These are phyloP conservation scores for Escovopsis weberi DNA, from an alignment of 2,329 filamentous ascomycete species.

Conservation along the genomic window DNA sequence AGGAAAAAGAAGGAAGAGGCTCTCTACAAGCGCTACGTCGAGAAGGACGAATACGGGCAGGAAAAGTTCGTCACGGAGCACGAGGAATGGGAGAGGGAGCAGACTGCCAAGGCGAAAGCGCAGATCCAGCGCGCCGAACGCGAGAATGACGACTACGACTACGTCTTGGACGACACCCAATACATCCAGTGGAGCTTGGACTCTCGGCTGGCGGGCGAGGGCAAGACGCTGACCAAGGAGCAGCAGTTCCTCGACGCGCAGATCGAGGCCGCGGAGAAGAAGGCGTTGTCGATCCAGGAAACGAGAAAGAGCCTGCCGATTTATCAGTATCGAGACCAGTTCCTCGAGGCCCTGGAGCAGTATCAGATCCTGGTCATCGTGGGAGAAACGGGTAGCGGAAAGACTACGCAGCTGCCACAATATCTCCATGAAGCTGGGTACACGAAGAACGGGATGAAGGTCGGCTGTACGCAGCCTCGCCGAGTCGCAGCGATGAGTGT, in stretches of 20 bases:
- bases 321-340: constrained; percentile 72
- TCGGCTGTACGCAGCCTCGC: constrained; percentile 87
- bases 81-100: constrained; percentile 90
- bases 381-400: constrained; percentile 87
- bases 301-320: constrained; percentile 83
- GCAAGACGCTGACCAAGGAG: constrained; percentile 59
- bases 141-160: constrained; percentile 76
- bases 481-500: constrained; percentile 96
- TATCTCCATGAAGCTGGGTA: constrained; percentile 87
- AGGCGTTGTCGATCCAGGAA: constrained; percentile 77
- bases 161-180: constrained; percentile 80
- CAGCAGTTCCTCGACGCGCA: constrained; percentile 66
- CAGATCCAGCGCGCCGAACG: constrained; percentile 65
- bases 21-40: constrained; percentile 80
- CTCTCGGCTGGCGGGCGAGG: constrained; percentile 55
- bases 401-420: constrained; percentile 89
- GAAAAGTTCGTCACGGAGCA: constrained; percentile 87
- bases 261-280: constrained; percentile 78
- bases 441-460: constrained; percentile 68
- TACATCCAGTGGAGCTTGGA: constrained; percentile 77
- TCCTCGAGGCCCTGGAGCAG: constrained; percentile 72
- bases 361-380: constrained; percentile 86
- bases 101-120: constrained; percentile 72
- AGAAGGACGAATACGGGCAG: constrained; percentile 72
- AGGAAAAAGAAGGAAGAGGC: constrained; percentile 77